Percentiles rank a stretch among this genome's conserved stretches.
Evolutionary conservation across 2,329 filamentous ascomycete species (phyloP).

Genomic region (Blastomyces parvus): DNA sequence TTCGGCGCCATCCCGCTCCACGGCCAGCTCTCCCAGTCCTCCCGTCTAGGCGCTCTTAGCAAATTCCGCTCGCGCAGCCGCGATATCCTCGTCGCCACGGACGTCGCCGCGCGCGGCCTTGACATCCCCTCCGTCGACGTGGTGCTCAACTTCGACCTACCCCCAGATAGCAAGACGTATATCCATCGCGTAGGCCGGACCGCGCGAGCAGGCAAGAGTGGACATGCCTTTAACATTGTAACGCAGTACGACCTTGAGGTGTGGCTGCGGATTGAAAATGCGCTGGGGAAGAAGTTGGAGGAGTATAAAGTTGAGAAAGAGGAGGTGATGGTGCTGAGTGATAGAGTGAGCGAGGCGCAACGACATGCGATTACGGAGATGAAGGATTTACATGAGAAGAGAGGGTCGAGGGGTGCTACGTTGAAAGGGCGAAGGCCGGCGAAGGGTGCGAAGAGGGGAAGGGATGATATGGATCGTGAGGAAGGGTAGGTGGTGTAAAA

Average conservation of each 20-base stretch:
- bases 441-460: conserved; percentile 42
- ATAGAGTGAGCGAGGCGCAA: conserved; percentile 72
- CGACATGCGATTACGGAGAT: conserved; percentile 67
- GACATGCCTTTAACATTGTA: conserved; percentile 68
- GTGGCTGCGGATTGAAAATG: conserved; percentile 70
- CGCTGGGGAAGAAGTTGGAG: conserved; percentile 64
- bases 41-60: conserved; percentile 74
- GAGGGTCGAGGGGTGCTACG: conserved; percentile 40
- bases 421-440: conserved; percentile 46
- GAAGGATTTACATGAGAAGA: conserved; percentile 66
- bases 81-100: conserved; percentile 82
- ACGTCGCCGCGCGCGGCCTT: conserved; percentile 80
- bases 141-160: conserved; percentile 76
- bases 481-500: conserved; percentile 46
- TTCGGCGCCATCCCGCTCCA: conserved; percentile 89
- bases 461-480: conserved; percentile 65
- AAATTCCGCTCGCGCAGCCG: conserved; percentile 78
- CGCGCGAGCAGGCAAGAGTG: conserved; percentile 74
- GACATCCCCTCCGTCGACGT: conserved; percentile 83
- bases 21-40: conserved; percentile 79
- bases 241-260: conserved; percentile 84
- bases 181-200: conserved; percentile 83
- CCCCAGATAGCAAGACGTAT: conserved; percentile 79
- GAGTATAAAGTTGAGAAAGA: conserved; percentile 65
- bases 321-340: conserved; percentile 72